A percentile compares a stretch with the other conserved stretches of the same genome.
These are phyloP conservation scores for Aspergillus funiculosus DNA, from an alignment of 495 filamentous ascomycete species.

Conservation along the genomic window DNA sequence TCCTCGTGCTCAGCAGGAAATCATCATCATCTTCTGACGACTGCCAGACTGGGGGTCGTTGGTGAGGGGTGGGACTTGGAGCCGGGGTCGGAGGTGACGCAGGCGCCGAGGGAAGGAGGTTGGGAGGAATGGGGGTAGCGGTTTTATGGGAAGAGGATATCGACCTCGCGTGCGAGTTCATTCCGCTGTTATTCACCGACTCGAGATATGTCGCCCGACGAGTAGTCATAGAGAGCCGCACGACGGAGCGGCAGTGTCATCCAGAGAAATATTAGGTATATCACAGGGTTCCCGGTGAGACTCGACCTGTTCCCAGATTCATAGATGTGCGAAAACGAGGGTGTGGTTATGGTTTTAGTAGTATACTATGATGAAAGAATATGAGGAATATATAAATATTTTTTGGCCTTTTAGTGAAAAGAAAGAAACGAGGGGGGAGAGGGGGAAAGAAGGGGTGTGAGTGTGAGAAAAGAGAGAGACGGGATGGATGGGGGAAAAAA, in stretches of 20 bases:
- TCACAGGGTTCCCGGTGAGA: constrained; percentile 13
- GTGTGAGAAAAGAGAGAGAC: background rate
- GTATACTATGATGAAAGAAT: background rate
- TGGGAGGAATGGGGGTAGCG: constrained; percentile 48
- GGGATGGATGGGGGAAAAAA: constrained; percentile 1
- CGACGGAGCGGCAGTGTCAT: constrained; percentile 14
- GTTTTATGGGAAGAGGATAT: constrained; percentile 50
- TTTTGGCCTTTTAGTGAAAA: too few relatives aligned
- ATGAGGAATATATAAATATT: too few relatives aligned
- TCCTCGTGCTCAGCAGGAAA: constrained; percentile 49
- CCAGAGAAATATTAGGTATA: constrained; percentile 9
- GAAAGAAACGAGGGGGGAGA: constrained; percentile 1
- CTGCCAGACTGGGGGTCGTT: constrained; percentile 54
- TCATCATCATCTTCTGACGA: constrained; percentile 54
- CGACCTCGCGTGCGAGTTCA: constrained; percentile 40
- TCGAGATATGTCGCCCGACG: constrained; percentile 29
- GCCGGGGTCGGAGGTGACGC: constrained; percentile 65
- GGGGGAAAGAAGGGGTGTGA: background rate
- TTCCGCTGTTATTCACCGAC: constrained; percentile 26
- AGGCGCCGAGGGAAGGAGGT: constrained; percentile 59
- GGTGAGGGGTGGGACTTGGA: constrained; percentile 60
- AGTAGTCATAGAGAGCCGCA: constrained; percentile 26
- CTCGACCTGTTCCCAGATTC: constrained; percentile 12
- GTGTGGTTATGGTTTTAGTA: constrained; percentile 4
- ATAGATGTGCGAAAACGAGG: constrained; percentile 12